These are phyloP conservation scores for Nakazawaea laoshanensis DNA, from an alignment of 805 yeast species.

Conservation along the genomic window DNA sequence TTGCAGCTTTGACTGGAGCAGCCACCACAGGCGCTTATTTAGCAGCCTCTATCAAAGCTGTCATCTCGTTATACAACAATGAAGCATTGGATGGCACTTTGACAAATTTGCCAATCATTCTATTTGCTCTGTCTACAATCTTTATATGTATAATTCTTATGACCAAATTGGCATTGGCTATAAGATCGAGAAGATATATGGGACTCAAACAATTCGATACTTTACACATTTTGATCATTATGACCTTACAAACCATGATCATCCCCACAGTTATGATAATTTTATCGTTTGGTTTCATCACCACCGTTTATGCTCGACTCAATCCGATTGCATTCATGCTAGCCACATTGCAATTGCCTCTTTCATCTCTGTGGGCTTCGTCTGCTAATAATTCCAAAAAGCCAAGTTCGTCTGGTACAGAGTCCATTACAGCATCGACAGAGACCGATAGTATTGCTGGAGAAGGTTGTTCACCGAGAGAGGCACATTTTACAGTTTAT, in stretches of 20 bases:
- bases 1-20: slow-evolving; percentile 37
- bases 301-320: slow-evolving; percentile 23
- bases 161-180: slow-evolving; percentile 59
- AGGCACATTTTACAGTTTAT: no score
- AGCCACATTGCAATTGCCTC: slow-evolving; percentile 67
- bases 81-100: slow-evolving; percentile 22
- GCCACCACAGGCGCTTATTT: slow-evolving; percentile 55
- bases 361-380: slow-evolving; percentile 86
- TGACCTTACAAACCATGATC: slow-evolving; percentile 75
- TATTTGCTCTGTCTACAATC: slow-evolving; percentile 63
- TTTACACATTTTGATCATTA: slow-evolving; percentile 70
- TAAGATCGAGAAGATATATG: slow-evolving; percentile 60
- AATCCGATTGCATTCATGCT: slow-evolving; percentile 49
- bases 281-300: slow-evolving; percentile 34
- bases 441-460: no score
- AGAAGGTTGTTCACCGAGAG: no score
- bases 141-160: slow-evolving; percentile 53
- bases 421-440: slow-evolving; percentile 16
- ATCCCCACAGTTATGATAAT: slow-evolving; percentile 68
- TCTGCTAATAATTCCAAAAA: slow-evolving; percentile 43
- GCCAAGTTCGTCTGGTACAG: slow-evolving; percentile 29
- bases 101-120: slow-evolving; percentile 45
- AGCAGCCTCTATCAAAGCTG: slow-evolving; percentile 36
- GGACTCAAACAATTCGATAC: slow-evolving; percentile 82
- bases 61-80: slow-evolving; percentile 23